Percentiles rank a stretch among this genome's conserved stretches.
phyloP scores from a whole-genome alignment of 495 filamentous ascomycete genomes.

The Evernia prunastri region DNA sequence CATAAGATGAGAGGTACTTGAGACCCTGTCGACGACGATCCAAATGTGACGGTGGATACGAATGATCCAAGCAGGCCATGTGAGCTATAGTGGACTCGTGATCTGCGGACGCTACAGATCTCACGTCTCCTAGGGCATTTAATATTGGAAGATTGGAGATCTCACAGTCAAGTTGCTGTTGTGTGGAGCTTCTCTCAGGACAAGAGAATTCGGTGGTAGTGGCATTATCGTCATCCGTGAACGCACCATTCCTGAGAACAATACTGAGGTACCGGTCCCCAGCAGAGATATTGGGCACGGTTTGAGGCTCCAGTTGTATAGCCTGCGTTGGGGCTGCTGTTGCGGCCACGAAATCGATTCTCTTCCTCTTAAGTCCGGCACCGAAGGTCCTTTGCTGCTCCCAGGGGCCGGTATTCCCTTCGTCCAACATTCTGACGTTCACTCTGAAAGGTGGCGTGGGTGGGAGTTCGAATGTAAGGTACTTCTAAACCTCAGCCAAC shows the following conservation, averaged over 20 bases:
- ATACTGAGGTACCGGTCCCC: conserved; percentile 66
- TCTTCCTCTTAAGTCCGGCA: conserved; percentile 66
- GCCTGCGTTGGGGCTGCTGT: conserved; percentile 26
- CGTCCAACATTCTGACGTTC: conserved; percentile 30
- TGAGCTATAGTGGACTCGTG: conserved; percentile 75
- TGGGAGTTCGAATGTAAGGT: too few relatives aligned
- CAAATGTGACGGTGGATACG: conserved; percentile 75
- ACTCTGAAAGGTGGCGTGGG: too few relatives aligned
- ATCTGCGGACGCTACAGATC: conserved; percentile 26
- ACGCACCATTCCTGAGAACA: conserved; percentile 48
- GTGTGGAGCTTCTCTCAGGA: conserved; percentile 17
- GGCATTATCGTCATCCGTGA: conserved; percentile 2
- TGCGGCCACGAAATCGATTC: conserved; percentile 68
- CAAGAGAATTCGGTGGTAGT: conserved; percentile 15
- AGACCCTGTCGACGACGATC: conserved; percentile 75
- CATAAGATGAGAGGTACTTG: conserved; percentile 64
- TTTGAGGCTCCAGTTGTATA: conserved; percentile 23
- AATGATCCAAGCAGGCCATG: conserved; percentile 72
- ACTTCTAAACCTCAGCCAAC: too few relatives aligned
- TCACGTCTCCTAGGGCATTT: conserved; percentile 4
- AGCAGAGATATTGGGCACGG: conserved; percentile 34
- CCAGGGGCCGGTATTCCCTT: conserved; percentile 60
- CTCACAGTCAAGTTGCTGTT: conserved; percentile 37
- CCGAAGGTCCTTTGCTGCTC: conserved; percentile 73
- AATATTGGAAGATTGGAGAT: conserved; percentile 58